These are phyloP conservation scores for Suillus americanus DNA, from an alignment of 768 basidiomycete species.

Conservation along the genomic window DNA sequence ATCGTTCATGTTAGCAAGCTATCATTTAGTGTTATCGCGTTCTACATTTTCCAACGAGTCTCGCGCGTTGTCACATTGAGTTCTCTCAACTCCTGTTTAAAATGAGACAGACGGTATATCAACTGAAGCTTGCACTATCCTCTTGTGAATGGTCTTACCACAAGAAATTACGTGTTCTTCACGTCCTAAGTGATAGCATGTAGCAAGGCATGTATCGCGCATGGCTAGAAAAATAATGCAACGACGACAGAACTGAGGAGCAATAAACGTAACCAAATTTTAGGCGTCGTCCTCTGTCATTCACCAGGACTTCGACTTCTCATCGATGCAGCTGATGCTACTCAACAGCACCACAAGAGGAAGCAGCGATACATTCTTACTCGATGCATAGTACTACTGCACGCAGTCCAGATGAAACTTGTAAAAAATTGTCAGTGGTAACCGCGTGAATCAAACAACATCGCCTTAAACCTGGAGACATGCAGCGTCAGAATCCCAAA, in stretches of 20 bases:
- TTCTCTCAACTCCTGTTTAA: background rate
- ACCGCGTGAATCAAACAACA: background rate
- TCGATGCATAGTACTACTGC: slow-evolving; percentile 88
- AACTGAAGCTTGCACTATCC: background rate
- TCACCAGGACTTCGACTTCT: background rate
- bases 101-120: background rate
- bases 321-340: slow-evolving; percentile 27
- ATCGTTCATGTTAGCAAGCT: background rate
- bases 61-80: background rate
- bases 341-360: slow-evolving; percentile 80
- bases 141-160: background rate
- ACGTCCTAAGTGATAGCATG: background rate
- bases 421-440: slow-evolving; percentile 3
- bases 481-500: background rate
- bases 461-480: slow-evolving; percentile 53
- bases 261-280: background rate
- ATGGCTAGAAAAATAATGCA: background rate
- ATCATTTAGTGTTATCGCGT: background rate
- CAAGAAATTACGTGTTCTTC: background rate
- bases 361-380: slow-evolving; percentile 87
- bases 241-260: background rate
- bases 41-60: background rate
- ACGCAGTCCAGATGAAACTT: slow-evolving; percentile 76
- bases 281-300: background rate
- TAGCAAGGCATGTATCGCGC: background rate